phyloP scores from a whole-genome alignment of 2,329 filamentous ascomycete genomes.

The Aspergillus pseudonomiae region DNA sequence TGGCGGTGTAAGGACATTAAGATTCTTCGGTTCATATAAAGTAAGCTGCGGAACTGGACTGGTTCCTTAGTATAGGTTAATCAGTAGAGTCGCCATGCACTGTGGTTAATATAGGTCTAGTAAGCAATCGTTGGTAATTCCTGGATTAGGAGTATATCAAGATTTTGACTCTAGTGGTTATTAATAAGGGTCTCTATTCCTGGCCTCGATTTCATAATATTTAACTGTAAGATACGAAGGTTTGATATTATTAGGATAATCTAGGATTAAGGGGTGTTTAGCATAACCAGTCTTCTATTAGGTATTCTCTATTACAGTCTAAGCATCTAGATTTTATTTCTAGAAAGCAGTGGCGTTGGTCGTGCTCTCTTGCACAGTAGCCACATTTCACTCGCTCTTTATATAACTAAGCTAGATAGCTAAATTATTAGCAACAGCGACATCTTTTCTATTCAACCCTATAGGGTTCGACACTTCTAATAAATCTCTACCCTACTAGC shows the following conservation, averaged over 20 bases:
- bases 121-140: no score
- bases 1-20: no score
- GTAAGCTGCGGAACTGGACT: no score
- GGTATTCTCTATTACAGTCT: constrained; percentile 24
- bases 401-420: constrained; percentile 28
- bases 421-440: constrained; percentile 25
- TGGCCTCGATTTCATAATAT: constrained; percentile 8
- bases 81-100: no score
- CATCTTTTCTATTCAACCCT: constrained; percentile 26
- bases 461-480: constrained; percentile 23
- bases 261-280: constrained; percentile 6
- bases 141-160: no score
- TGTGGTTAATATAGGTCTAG: no score
- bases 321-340: constrained; percentile 20
- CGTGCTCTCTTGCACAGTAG: constrained; percentile 24
- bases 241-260: constrained; percentile 25
- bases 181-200: no score
- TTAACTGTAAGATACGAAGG: constrained; percentile 22
- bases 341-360: constrained; percentile 22
- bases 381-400: constrained; percentile 26
- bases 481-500: constrained; percentile 25
- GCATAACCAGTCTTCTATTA: constrained; percentile 22
- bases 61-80: no score
- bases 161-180: no score
- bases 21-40: no score